phyloP scores from a whole-genome alignment of 768 basidiomycete species.

The Russula compacta region DNA sequence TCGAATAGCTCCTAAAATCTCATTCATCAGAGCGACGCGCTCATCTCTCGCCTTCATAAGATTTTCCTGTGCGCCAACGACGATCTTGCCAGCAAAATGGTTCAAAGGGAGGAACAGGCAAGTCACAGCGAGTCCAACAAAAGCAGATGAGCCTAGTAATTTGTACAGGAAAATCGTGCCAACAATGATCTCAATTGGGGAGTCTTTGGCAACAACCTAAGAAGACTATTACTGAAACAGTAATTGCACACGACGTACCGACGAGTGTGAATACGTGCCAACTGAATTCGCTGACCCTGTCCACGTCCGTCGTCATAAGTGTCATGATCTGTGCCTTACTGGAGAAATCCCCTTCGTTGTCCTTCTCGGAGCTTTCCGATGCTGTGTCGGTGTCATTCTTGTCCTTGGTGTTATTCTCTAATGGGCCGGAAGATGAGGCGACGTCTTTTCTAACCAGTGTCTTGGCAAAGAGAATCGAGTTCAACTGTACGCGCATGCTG shows the following conservation, averaged over 20 bases:
- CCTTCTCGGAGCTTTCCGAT: slow-evolving; percentile 37
- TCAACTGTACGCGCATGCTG: slow-evolving; percentile 64
- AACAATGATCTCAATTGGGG: slow-evolving; percentile 69
- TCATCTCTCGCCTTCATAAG: slow-evolving; percentile 91
- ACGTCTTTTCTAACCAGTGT: slow-evolving; percentile 80
- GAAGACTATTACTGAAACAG: background rate
- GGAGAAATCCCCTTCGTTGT: slow-evolving; percentile 40
- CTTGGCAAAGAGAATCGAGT: slow-evolving; percentile 78
- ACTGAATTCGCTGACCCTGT: slow-evolving; percentile 77
- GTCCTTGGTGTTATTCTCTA: slow-evolving; percentile 22
- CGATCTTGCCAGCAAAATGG: slow-evolving; percentile 73
- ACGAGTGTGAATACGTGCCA: slow-evolving; percentile 72
- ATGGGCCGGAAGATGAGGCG: slow-evolving; percentile 46
- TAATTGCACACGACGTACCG: slow-evolving; percentile 33
- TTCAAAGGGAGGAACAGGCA: slow-evolving; percentile 63
- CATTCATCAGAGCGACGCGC: slow-evolving; percentile 87
- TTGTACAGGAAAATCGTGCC: slow-evolving; percentile 70
- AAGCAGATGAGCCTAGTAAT: slow-evolving; percentile 69
- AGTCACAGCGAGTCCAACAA: slow-evolving; percentile 70
- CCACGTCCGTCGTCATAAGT: slow-evolving; percentile 91
- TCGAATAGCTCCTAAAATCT: slow-evolving; percentile 81
- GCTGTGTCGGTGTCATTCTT: slow-evolving; percentile 13
- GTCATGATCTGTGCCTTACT: slow-evolving; percentile 83
- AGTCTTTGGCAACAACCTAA: slow-evolving; percentile 39
- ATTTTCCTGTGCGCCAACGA: slow-evolving; percentile 70